These are phyloP conservation scores for Primulina eburnea DNA, from an alignment of 257 asterid genomes.

Conservation along the genomic window DNA sequence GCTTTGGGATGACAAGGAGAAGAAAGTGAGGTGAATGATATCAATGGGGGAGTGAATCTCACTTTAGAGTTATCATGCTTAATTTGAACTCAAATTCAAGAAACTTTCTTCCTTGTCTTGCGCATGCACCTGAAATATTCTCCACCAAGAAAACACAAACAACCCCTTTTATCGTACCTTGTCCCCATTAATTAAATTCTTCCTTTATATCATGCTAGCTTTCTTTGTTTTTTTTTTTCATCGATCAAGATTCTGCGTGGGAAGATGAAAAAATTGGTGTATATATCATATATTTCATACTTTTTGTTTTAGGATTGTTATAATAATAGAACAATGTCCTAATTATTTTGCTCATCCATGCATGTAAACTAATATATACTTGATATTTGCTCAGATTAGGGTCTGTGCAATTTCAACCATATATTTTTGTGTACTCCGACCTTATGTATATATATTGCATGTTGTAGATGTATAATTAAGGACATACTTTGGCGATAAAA, in stretches of 20 bases:
- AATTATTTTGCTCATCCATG: too few species aligned
- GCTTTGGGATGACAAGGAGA: slow-evolving; percentile 60
- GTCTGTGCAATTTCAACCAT: background rate
- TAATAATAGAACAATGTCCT: too few species aligned
- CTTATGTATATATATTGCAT: too few species aligned
- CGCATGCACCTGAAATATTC: slow-evolving; percentile 63
- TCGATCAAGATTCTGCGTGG: background rate
- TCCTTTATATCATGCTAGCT: slow-evolving; percentile 30
- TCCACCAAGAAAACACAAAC: slow-evolving; percentile 30
- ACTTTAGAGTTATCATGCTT: slow-evolving; percentile 90
- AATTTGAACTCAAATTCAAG: slow-evolving; percentile 51
- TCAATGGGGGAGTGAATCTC: slow-evolving; percentile 41
- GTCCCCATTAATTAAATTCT: slow-evolving; percentile 17
- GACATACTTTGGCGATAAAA: too few species aligned
- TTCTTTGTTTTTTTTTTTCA: background rate
- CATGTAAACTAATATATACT: too few species aligned
- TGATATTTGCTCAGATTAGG: too few species aligned
- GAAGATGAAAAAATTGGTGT: too few species aligned
- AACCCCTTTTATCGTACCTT: slow-evolving; percentile 29
- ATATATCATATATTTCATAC: too few species aligned
- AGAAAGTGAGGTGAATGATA: slow-evolving; percentile 76
- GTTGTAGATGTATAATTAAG: too few species aligned
- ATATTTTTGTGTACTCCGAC: background rate
- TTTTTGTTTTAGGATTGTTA: too few species aligned
- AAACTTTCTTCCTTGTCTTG: slow-evolving; percentile 35